These are phyloP conservation scores for Nakataea oryzae DNA, from an alignment of 2,329 filamentous ascomycete species.

Conservation along the genomic window DNA sequence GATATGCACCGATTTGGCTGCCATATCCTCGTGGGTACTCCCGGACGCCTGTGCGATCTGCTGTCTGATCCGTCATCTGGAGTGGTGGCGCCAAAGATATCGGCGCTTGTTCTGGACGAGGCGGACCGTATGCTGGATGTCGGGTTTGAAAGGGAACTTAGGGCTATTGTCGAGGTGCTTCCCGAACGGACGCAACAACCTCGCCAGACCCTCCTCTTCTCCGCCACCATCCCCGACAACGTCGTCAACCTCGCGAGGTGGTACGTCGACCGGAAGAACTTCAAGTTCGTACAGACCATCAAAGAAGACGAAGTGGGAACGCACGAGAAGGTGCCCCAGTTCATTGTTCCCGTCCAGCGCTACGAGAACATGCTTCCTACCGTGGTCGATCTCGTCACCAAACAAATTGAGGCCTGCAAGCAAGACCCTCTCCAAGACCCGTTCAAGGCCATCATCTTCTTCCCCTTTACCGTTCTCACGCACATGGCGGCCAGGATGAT, in stretches of 20 bases:
- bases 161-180: conserved; percentile 48
- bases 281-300: conserved; percentile 88
- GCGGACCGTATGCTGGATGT: conserved; percentile 98
- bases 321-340: conserved; percentile 75
- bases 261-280: conserved; percentile 68
- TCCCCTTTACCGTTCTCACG: conserved; percentile 61
- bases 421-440: conserved; percentile 34
- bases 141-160: conserved; percentile 62
- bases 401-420: conserved; percentile 35
- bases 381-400: conserved; percentile 64
- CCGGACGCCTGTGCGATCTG: conserved; percentile 77
- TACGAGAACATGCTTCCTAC: conserved; percentile 70
- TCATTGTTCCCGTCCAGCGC: conserved; percentile 53
- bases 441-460: conserved; percentile 96
- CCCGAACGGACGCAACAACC: conserved; percentile 53
- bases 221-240: conserved; percentile 78
- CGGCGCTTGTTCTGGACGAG: conserved; percentile 85
- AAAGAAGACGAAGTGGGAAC: conserved; percentile 71
- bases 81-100: conserved; percentile 68
- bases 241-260: conserved; percentile 70
- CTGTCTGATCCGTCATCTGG: conserved; percentile 54
- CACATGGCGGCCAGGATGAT: conserved; percentile 41
- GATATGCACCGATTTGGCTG: conserved; percentile 67
- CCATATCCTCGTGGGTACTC: conserved; percentile 83
- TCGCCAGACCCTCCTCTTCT: conserved; percentile 90